These are phyloP conservation scores for Fonsecaea multimorphosa DNA, from an alignment of 2,329 filamentous ascomycete genomes.

Conservation along the genomic window DNA sequence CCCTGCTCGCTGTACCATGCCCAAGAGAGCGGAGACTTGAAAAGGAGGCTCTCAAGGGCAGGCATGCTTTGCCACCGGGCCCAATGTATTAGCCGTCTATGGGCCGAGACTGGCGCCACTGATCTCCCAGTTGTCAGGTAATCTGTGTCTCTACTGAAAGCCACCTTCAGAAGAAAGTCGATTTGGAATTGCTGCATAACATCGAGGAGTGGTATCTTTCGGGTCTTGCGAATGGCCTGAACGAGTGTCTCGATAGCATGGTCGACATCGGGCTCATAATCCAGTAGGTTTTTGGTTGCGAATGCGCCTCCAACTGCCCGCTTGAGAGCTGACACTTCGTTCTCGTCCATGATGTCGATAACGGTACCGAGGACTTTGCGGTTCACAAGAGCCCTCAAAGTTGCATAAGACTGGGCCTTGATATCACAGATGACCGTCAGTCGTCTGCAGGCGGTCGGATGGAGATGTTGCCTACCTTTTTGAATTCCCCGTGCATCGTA, in stretches of 20 bases:
- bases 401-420: conserved; percentile 40
- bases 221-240: conserved; percentile 3
- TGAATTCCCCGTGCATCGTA: conserved; percentile 20
- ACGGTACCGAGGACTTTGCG: conserved; percentile 20
- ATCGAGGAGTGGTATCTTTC: conserved; percentile 15
- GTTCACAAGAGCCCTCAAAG: conserved; percentile 31
- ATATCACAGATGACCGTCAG: not conserved
- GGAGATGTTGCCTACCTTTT: conserved; percentile 7
- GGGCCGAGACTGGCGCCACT: conserved; percentile 40
- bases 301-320: conserved; percentile 26
- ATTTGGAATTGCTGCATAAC: conserved; percentile 84
- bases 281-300: conserved; percentile 22
- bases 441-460: not conserved
- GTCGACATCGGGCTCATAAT: conserved; percentile 26
- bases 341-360: conserved; percentile 31
- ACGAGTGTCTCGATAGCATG: conserved; percentile 11
- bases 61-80: conserved; percentile 22
- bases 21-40: conserved; percentile 72
- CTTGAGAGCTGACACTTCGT: conserved; percentile 19
- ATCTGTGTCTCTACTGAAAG: conserved; percentile 68
- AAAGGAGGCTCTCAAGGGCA: conserved; percentile 56
- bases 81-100: conserved; percentile 32
- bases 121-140: conserved; percentile 72
- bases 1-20: conserved; percentile 22
- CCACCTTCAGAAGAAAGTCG: conserved; percentile 62